Evolutionary conservation across 2,329 filamentous ascomycete species (phyloP), one percentile per base, ranked within the genome.

Genomic region (Pseudogymnoascus pannorum): DNA sequence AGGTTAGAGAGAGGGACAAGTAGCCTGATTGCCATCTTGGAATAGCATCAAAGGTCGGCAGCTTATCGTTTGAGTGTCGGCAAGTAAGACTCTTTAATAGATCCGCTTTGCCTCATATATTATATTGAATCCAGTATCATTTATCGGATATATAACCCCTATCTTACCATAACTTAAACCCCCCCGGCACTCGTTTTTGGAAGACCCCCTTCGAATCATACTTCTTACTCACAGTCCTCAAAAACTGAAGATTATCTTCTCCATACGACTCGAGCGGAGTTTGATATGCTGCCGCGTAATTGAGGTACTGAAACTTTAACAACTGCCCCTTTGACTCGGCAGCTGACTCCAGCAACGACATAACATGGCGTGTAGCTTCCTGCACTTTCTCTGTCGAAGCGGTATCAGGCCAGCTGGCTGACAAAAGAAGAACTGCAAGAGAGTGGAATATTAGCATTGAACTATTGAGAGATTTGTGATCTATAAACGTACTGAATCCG

Each of bases 171-270:
- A 69, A n/a, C 57, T 70, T 70, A 62, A 67, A 68, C 4, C 66
- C 66, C 12, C 67, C 69, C 2, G 68, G 68, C 7, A 66, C 65
- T 24, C 66, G 57, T 20, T 31, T 67, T 61, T 70, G 68, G 38
- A 72, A 72, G 1, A 70, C 63, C 9, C 61, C 61, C 7, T 61
- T 57, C 0, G 67, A 67, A 59, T 72, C 71, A 59, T 69, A 72
- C 60, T 65, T 66, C 24, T 16, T 60, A 16, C 68, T 67, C 1
- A 66, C 66, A 20, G 51, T 58, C 61, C 62, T 66, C 58, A 71
- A 18, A 22, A 44, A 59, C 57, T 24, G 4, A 11, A 62, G 14
- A 38, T 60, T 64, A 8, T 22, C 38, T 5, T 54, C 31, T 5
- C 64, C 65, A 44, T 64, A 65, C 3, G 31, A n/a, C 31, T 31